Conservation (phyloP, 768 basidiomycete genomes). For the Dendrothele bispora region DNA sequence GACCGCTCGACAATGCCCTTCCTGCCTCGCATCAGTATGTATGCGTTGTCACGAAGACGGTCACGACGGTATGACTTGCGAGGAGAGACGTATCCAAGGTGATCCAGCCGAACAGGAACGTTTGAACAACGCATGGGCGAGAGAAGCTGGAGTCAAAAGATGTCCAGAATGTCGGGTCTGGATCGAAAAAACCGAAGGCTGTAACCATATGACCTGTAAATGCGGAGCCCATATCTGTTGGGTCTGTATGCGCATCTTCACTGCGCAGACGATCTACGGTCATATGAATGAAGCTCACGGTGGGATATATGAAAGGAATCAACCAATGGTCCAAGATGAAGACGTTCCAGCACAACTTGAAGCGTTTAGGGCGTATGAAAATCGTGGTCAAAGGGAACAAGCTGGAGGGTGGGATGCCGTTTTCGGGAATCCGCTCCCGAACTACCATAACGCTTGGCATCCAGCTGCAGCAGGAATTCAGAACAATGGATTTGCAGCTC, state of each 20-base stretch:
- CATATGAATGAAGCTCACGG: conserved; percentile 39
- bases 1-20: conserved; percentile 37
- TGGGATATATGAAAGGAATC: conserved; percentile 26
- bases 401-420: too few relatives aligned
- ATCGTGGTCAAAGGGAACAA: too few relatives aligned
- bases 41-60: conserved; percentile 46
- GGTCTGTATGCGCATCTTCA: conserved; percentile 49
- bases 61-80: conserved; percentile 55
- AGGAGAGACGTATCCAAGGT: conserved; percentile 29
- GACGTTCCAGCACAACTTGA: too few relatives aligned
- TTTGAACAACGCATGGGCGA: conserved; percentile 40
- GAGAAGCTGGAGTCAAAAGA: conserved; percentile 36
- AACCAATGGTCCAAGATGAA: too few relatives aligned
- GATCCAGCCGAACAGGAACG: conserved; percentile 42
- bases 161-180: conserved; percentile 46
- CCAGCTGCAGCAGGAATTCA: too few relatives aligned
- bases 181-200: conserved; percentile 53
- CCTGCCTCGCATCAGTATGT: conserved; percentile 51
- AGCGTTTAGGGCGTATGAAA: too few relatives aligned
- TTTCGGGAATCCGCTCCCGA: too few relatives aligned
- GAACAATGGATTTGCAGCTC: too few relatives aligned
- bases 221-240: conserved; percentile 58
- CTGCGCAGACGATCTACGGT: conserved; percentile 15
- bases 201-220: conserved; percentile 54
- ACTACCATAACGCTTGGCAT: too few relatives aligned